These are phyloP conservation scores for Lyophyllum shimeji DNA, from an alignment of 768 basidiomycete species.

Conservation along the genomic window DNA sequence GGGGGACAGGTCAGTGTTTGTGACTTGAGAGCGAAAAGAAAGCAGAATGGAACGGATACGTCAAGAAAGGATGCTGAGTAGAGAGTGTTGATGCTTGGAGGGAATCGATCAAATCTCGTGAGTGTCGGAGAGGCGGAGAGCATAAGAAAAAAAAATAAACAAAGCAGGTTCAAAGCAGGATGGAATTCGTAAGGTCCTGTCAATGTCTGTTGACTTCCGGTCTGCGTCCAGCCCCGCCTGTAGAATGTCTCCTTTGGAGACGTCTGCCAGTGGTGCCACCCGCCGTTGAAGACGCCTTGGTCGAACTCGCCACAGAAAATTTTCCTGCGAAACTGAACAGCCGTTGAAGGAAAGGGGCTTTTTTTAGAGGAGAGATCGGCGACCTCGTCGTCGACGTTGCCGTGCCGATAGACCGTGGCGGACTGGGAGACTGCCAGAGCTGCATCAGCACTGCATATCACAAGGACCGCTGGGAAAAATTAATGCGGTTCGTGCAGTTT, in stretches of 20 bases:
- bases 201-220: constrained; percentile 12
- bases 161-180: background rate
- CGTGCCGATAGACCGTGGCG: constrained; percentile 54
- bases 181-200: background rate
- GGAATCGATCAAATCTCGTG: background rate
- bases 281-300: constrained; percentile 33
- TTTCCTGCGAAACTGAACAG: constrained; percentile 53
- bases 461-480: constrained; percentile 6
- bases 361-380: constrained; percentile 53
- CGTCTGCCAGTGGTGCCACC: constrained; percentile 30
- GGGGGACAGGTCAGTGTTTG: background rate
- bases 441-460: background rate
- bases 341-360: constrained; percentile 58
- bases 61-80: background rate
- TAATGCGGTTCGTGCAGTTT: constrained; percentile 4
- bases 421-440: constrained; percentile 34
- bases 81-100: background rate
- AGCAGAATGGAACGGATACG: constrained; percentile 1
- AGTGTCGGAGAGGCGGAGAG: background rate
- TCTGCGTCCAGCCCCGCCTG: constrained; percentile 31
- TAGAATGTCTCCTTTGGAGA: constrained; percentile 52
- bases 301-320: constrained; percentile 40
- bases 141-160: constrained; percentile 6
- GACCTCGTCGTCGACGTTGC: constrained; percentile 61
- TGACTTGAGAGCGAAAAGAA: background rate